Percentiles rank a stretch among this genome's conserved stretches.
Conservation (phyloP, 1,139 yeast genomes). For the Yamadazyma atlantica region DNA sequence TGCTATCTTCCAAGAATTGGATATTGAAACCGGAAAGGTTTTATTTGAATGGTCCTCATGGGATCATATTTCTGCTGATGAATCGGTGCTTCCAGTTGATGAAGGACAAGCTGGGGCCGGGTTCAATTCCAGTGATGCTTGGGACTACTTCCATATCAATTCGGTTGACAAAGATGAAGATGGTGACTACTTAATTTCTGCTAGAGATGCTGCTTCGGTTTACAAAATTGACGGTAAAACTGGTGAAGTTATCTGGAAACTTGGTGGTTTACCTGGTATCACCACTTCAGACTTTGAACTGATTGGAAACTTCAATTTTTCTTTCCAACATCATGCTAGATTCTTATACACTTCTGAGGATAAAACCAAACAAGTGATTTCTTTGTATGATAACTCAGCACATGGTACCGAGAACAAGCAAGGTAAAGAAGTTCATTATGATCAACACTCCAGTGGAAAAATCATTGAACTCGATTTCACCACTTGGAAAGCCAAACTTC, state of each 20-base stretch:
- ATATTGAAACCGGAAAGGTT: conserved; percentile 33
- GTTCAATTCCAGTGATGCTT: conserved; percentile 32
- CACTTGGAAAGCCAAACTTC: conserved; percentile 25
- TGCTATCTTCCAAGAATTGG: conserved; percentile 35
- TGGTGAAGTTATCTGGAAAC: conserved; percentile 37
- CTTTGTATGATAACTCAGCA: conserved; percentile 38
- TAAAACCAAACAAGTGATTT: conserved; percentile 25
- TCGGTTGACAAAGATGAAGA: conserved; percentile 39
- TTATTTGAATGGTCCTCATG: conserved; percentile 39
- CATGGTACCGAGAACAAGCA: conserved; percentile 32
- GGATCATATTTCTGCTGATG: conserved; percentile 34
- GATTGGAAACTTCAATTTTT: conserved; percentile 23
- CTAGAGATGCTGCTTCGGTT: conserved; percentile 34
- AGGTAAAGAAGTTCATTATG: conserved; percentile 22
- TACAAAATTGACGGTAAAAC: conserved; percentile 35
- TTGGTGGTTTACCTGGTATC: conserved; percentile 26
- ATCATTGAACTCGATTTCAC: conserved; percentile 31
- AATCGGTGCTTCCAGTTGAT: conserved; percentile 25
- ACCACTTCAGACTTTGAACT: conserved; percentile 22
- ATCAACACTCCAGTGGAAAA: conserved; percentile 30
- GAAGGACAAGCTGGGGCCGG: conserved; percentile 33
- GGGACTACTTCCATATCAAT: conserved; percentile 44
- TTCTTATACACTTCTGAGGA: conserved; percentile 21
- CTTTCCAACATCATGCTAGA: conserved; percentile 42
- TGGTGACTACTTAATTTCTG: conserved; percentile 36